Conservation (phyloP, 2,329 filamentous ascomycete genomes). For the Biscogniauxia sp. region DNA sequence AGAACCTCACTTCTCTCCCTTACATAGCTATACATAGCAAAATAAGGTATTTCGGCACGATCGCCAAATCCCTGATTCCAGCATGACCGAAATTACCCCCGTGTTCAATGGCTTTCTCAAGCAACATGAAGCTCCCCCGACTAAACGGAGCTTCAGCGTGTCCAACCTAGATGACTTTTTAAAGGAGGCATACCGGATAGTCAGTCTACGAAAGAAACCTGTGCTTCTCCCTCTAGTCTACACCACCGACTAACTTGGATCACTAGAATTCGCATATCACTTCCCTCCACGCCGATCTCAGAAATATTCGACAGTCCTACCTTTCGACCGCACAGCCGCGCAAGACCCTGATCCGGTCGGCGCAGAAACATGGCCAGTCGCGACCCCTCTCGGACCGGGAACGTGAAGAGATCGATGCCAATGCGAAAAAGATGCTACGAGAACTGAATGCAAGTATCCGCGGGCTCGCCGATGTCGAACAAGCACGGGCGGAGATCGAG, state of each 20-base stretch:
- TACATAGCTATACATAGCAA: constrained; percentile 2
- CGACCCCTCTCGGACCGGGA: constrained; percentile 73
- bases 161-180: constrained; percentile 78
- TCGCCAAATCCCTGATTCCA: neutral
- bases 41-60: constrained; percentile 7
- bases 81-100: constrained; percentile 63
- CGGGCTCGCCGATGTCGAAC: constrained; percentile 76
- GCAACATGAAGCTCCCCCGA: constrained; percentile 52
- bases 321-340: constrained; percentile 75
- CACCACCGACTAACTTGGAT: constrained; percentile 3
- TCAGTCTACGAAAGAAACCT: constrained; percentile 41
- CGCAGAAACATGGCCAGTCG: constrained; percentile 42
- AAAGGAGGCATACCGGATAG: constrained; percentile 91
- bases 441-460: constrained; percentile 81
- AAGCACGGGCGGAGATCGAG: constrained; percentile 75
- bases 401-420: constrained; percentile 81
- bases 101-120: constrained; percentile 67
- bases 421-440: constrained; percentile 80
- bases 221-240: neutral
- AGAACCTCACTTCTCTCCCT: neutral
- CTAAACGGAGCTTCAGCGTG: constrained; percentile 41
- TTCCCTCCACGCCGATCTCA: constrained; percentile 76
- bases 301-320: constrained; percentile 83
- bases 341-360: constrained; percentile 47
- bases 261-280: constrained; percentile 75